Evolutionary conservation across 768 basidiomycete species (phyloP).

Genomic region (Rhodosporidiobolus odoratus): DNA sequence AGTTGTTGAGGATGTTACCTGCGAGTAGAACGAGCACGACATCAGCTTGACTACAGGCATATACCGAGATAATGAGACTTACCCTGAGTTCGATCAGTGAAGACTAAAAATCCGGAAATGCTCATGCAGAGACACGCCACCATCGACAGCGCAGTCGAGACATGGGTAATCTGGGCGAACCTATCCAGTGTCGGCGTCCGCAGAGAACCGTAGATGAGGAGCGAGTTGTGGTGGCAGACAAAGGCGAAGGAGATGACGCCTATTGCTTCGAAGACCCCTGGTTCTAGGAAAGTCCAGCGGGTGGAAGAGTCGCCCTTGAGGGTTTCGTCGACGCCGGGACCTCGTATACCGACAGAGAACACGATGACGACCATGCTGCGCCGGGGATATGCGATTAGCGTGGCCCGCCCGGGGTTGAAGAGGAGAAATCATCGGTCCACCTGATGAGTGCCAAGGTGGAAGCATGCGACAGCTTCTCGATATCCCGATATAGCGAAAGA

Average conservation of each 20-base stretch:
- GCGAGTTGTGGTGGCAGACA: conserved; percentile 95
- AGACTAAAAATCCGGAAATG: conserved; percentile 64
- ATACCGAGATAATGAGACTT: too few species aligned
- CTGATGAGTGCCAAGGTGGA: conserved; percentile 78
- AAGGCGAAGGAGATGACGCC: conserved; percentile 92
- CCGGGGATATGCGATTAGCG: background rate
- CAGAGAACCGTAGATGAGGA: conserved; percentile 90
- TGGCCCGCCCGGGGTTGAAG: background rate
- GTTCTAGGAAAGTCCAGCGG: conserved; percentile 67
- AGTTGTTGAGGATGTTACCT: conserved; percentile 98
- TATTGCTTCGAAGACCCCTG: conserved; percentile 87
- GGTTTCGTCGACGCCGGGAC: conserved; percentile 64
- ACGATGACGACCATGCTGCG: conserved; percentile 88
- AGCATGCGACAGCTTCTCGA: conserved; percentile 90
- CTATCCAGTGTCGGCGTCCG: conserved; percentile 89
- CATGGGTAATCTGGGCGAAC: conserved; percentile 85
- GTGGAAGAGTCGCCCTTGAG: conserved; percentile 70
- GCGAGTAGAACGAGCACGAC: too few species aligned
- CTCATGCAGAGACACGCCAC: conserved; percentile 79
- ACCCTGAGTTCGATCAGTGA: conserved; percentile 67
- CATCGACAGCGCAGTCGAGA: conserved; percentile 72
- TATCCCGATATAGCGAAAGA: conserved; percentile 90
- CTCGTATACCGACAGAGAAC: conserved; percentile 71
- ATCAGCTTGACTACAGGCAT: too few species aligned
- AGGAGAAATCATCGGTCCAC: background rate